Evolutionary conservation across 1,284 basidiomycete genomes (phyloP).

Genomic region (Ganoderma multipileum): DNA sequence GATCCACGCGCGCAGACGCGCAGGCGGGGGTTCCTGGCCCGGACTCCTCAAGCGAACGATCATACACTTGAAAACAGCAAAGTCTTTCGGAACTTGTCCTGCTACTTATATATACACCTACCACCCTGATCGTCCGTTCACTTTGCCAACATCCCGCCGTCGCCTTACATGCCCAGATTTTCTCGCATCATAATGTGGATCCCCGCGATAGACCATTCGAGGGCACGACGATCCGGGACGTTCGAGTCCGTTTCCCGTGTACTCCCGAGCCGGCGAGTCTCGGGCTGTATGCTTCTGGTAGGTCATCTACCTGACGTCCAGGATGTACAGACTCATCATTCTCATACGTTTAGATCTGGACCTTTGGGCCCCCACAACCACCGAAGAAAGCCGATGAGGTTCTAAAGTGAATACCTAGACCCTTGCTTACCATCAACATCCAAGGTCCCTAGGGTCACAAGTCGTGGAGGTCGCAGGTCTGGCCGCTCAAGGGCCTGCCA

Average conservation of each 20-base stretch:
- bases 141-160: too few relatives aligned
- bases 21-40: neutral
- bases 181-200: neutral
- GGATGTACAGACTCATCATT: neutral
- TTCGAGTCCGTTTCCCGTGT: neutral
- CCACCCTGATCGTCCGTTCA: too few relatives aligned
- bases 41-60: neutral
- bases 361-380: neutral
- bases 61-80: too few relatives aligned
- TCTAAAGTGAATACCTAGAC: neutral
- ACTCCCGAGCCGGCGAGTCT: slow-evolving; percentile 11
- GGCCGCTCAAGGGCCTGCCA: slow-evolving; percentile 2
- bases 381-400: neutral
- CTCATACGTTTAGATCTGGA: neutral
- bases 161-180: neutral
- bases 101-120: too few relatives aligned
- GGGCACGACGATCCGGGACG: neutral
- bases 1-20: too few relatives aligned
- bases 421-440: neutral
- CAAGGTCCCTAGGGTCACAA: neutral
- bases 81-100: too few relatives aligned
- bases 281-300: neutral
- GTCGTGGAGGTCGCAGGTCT: slow-evolving; percentile 5
- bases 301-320: neutral
- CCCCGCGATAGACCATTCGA: neutral